Evolutionary conservation across 805 yeast genomes (phyloP), one percentile per base, ranked within the genome.

Genomic region (baker's yeast (Saccharomyces cerevisiae)): DNA sequence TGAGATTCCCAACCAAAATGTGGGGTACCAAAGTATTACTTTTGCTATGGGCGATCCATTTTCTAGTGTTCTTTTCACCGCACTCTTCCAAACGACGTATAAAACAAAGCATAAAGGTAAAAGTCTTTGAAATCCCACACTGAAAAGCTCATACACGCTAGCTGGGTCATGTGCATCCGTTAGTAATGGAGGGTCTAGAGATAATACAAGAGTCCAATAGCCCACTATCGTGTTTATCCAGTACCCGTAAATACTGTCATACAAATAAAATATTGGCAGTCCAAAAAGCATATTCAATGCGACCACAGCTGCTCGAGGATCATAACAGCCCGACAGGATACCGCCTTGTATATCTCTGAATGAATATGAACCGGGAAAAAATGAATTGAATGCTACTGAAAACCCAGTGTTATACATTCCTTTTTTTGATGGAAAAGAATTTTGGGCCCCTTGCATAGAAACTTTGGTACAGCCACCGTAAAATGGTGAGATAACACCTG

Each of bases 1-100:
- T 62, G 90, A 76, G 32, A 87, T 76, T 1, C 97, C 96, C 2
- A 87, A 62, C 95, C 96, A 89, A 64, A 86, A 86, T 2, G 85
- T 74, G 0, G 91, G 86, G 58, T 86, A 87, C 94, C 96, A 91
- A 26, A 72, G 28, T 0, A 67, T 21, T 0, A 67, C 47, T 52
- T 73, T 76, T 4, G 70, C 63, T n/a, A 74, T n/a, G 0, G 76
- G 73, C 0, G 79, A 74, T 0, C 76, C 72, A n/a, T 69, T 64
- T 29, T 66, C 60, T 36, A 83, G 70, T 0, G 90, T 84, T 46
- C 79, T 71, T 29, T 71, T 70, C 1, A 79, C 75, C 3, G 86
- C 76, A 46, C 75, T 68, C 48, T 72, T 75, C 87, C 96, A 89
- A 9, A 90, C 67, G 0, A 83, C 86, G 57, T 82, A 84, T 6